Percentiles rank a stretch among this genome's conserved stretches.
phyloP scores from a whole-genome alignment of 2,329 filamentous ascomycete genomes.

The Pezicula carpinea region DNA sequence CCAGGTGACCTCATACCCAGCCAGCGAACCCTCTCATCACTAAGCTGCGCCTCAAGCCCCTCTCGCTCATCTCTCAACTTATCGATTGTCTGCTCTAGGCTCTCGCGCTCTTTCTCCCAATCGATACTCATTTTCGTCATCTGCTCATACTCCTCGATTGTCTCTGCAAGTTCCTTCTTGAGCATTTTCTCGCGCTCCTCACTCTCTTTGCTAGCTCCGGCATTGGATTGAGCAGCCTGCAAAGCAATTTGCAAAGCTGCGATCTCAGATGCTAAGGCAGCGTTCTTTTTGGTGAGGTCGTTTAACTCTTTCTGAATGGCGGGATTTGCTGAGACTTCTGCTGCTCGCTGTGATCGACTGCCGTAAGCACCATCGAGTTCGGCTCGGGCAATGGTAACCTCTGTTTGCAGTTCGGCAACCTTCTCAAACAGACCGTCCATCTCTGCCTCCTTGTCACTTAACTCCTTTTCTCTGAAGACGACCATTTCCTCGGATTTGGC shows the following conservation, averaged over 20 bases:
- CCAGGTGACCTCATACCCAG: conserved; percentile 55
- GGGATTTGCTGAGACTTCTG: conserved; percentile 56
- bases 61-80: conserved; percentile 59
- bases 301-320: conserved; percentile 56
- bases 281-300: conserved; percentile 43
- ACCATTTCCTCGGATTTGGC: conserved; percentile 11
- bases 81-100: conserved; percentile 60
- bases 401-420: conserved; percentile 61
- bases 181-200: conserved; percentile 41
- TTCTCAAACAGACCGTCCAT: conserved; percentile 55
- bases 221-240: conserved; percentile 8
- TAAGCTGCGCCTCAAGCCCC: conserved; percentile 56
- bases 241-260: conserved; percentile 19
- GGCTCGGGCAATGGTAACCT: conserved; percentile 85
- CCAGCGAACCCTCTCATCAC: conserved; percentile 63
- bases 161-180: conserved; percentile 62
- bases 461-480: conserved; percentile 13
- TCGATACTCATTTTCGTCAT: conserved; percentile 67
- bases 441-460: conserved; percentile 41
- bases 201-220: conserved; percentile 21
- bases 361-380: conserved; percentile 96
- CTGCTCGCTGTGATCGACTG: conserved; percentile 61
- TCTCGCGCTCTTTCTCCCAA: conserved; percentile 65
- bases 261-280: conserved; percentile 22
- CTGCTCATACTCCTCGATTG: conserved; percentile 64